Evolutionary conservation across 108 stramenopile genomes (phyloP), one percentile per base, ranked within the genome.

Genomic region (Fragilaria radians): DNA sequence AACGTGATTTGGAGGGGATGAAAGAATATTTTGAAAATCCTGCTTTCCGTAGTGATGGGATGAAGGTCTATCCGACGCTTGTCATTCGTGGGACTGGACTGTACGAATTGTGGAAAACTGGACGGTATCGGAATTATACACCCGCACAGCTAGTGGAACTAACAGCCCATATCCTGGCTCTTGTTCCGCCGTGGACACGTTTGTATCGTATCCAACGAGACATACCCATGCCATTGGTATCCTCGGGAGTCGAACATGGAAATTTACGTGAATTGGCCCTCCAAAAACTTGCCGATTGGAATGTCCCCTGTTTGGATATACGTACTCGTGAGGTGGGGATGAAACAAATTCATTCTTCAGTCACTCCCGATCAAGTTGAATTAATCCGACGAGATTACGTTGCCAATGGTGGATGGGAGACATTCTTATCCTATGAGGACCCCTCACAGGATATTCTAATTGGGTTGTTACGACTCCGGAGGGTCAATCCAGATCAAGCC

Each of bases 161-260:
- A 59, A 83, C 93, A 19, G 91, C 94, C 9, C 80, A 81, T 53
- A 73, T 95, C 17, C 62, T 96, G 67, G 84, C 85, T 48, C 68
- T 93, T 57, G 93, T 98, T 1, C 97, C 94, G 32, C 97, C 97
- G 0, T 98, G 97, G 97, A 95, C 91, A 3, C 84, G 97, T 26
- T 72, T 98, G 58, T 95, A 98, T 71, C 71, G 97, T 17, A 92
- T 98, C 52, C 94, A 95, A 65, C 86, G 97, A 7, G 97, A 98
- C 69, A 98, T 98, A 64, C 89, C 96, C 57, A 97, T 97, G 96
- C 96, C 96, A 2, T 69, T 97, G 34, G 94, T 97, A 32, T 82
- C 83, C 49, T 86, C 86, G 26, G 96, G 96, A 7, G 96, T 97
- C 4, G 96, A 97, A 63, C 90, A 97, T 59, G 96, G 96, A 18